Conservation (phyloP, 768 basidiomycete species). For the Paxillus involutus region DNA sequence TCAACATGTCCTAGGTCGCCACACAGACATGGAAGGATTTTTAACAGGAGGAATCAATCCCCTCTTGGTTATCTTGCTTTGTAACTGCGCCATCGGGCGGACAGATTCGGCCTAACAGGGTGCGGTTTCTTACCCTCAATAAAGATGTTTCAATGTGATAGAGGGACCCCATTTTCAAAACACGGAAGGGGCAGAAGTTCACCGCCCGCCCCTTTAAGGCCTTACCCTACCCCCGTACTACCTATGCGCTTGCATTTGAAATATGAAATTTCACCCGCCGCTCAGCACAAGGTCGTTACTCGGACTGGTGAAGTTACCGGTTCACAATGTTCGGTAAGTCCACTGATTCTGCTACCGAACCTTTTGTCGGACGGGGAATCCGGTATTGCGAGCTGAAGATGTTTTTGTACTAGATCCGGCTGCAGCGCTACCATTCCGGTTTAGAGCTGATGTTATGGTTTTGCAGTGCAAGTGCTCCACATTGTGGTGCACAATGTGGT, state of each 20-base stretch:
- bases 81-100: no score
- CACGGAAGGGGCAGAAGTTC: no score
- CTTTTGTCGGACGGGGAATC: not conserved
- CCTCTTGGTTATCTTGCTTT: no score
- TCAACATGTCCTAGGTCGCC: no score
- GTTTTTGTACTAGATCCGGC: not conserved
- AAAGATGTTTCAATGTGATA: no score
- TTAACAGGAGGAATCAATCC: no score
- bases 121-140: no score
- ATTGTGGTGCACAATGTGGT: not conserved
- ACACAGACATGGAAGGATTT: no score
- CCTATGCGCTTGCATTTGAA: not conserved
- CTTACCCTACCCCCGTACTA: no score
- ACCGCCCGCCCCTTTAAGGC: no score
- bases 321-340: not conserved
- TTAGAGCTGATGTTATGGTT: not conserved
- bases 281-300: not conserved
- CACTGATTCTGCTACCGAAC: not conserved
- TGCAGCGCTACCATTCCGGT: not conserved
- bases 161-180: no score
- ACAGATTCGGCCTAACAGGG: no score
- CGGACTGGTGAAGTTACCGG: not conserved
- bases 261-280: not conserved
- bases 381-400: not conserved
- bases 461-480: conserved; percentile 4